Evolutionary conservation across 208 protist genomes (phyloP), one percentile per base, ranked within the genome.

Genomic region (Crithidia brevicula): DNA sequence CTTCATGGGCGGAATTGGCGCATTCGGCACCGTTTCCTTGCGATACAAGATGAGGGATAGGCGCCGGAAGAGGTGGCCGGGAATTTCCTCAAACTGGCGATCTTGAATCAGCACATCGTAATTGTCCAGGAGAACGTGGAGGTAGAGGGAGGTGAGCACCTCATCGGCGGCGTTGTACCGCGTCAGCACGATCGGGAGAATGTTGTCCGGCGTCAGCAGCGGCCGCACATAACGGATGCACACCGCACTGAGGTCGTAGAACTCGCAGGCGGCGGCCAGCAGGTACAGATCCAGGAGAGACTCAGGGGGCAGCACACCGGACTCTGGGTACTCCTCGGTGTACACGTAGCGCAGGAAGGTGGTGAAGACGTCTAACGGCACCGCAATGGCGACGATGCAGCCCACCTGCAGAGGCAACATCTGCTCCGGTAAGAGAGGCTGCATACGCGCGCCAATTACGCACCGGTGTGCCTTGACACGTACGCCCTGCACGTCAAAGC

Each of bases 61-160:
- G 23, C 89, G 84, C 11, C 91, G 84, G 74, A 92, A 93, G n/a
- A 96, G 74, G 53, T 96, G 88, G 8, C 91, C 91, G 0, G 91
- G 91, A 52, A 96, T 95, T 61, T 93, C 81, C 71, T 96, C 91
- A 65, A 94, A 96, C 72, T 90, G 80, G 34, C 78, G 81, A 64
- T 96, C 87, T 60, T 92, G 77, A 49, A 96, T 96, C 30, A 96
- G 87, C 10, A 53, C 34, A 53, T 96, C 91, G 76, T 96, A 96
- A 77, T 85, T 87, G 33, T 93, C 86, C 8, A 94, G 67, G 18
- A 96, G 77, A 30, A 94, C 87, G 50, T 75, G 67, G 56, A 96
- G 77, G 67, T 94, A 96, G 40, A 96, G 73, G 1, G 89, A 74
- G 49, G 82, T 94, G 27, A 96, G 84, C 22, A 92, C 83, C 50